phyloP scores from a whole-genome alignment of 2,329 filamentous ascomycete species.

The Beauveria asiatica region DNA sequence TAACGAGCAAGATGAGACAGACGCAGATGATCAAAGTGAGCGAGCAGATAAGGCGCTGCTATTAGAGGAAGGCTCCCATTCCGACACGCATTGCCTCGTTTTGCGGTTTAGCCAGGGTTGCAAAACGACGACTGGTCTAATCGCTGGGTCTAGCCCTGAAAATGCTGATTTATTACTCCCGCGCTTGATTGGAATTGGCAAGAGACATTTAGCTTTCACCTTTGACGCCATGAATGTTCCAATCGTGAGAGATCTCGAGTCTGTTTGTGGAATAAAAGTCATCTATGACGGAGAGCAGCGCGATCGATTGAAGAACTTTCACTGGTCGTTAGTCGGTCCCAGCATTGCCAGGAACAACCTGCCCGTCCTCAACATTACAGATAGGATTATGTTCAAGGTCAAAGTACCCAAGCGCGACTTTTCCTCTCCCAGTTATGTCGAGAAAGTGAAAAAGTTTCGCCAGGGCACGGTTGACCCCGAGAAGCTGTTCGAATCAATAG shows the following conservation, averaged over 20 bases:
- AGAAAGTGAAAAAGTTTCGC: background rate
- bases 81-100: too few species aligned
- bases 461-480: background rate
- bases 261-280: background rate
- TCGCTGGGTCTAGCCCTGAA: too few species aligned
- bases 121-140: too few species aligned
- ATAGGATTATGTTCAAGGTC: background rate
- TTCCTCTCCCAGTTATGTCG: background rate
- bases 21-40: too few species aligned
- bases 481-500: background rate
- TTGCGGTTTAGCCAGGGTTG: too few species aligned
- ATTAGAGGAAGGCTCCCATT: too few species aligned
- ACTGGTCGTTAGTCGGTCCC: background rate
- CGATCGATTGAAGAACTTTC: background rate
- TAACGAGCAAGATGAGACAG: too few species aligned
- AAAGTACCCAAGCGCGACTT: background rate
- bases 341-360: background rate
- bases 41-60: too few species aligned
- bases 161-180: too few species aligned
- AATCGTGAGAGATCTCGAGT: background rate
- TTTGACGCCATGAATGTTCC: background rate
- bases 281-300: background rate
- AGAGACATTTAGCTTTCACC: background rate
- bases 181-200: too few species aligned
- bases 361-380: background rate